A percentile compares a stretch with the other conserved stretches of the same genome.
Evolutionary conservation across 1,284 basidiomycete genomes (phyloP).

Genomic region (Caloboletus firmus): DNA sequence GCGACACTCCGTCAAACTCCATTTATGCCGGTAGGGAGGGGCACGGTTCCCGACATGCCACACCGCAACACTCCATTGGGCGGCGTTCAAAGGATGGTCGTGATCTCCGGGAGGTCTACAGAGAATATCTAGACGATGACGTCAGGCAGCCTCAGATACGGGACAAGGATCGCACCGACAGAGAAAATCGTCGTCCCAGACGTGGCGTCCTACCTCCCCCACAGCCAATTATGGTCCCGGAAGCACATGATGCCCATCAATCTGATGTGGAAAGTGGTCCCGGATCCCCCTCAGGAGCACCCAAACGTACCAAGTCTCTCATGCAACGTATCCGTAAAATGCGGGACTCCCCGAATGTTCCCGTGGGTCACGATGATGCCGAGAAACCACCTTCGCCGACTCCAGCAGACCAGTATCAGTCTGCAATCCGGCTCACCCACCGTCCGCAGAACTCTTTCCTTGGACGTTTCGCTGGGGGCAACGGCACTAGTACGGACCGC

Average conservation of each 20-base stretch:
- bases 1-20: slow-evolving; percentile 61
- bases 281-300: slow-evolving; percentile 43
- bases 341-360: slow-evolving; percentile 78
- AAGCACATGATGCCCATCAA: slow-evolving; percentile 47
- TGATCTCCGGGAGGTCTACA: slow-evolving; percentile 46
- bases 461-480: slow-evolving; percentile 59
- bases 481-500: slow-evolving; percentile 26
- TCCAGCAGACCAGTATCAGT: slow-evolving; percentile 40
- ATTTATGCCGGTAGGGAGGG: slow-evolving; percentile 61
- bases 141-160: slow-evolving; percentile 27
- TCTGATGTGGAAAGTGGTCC: slow-evolving; percentile 39
- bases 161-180: slow-evolving; percentile 34
- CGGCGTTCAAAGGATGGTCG: slow-evolving; percentile 44
- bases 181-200: slow-evolving; percentile 37
- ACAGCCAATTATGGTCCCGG: slow-evolving; percentile 71
- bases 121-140: slow-evolving; percentile 46
- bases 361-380: slow-evolving; percentile 54
- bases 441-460: slow-evolving; percentile 69
- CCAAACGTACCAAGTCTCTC: slow-evolving; percentile 74
- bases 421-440: slow-evolving; percentile 55
- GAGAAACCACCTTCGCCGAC: slow-evolving; percentile 49
- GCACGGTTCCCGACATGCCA: slow-evolving; percentile 32
- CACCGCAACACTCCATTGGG: slow-evolving; percentile 36
- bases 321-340: slow-evolving; percentile 84
- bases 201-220: slow-evolving; percentile 68